phyloP scores from a whole-genome alignment of 2,329 filamentous ascomycete species.

The Graphilbum fragrans region DNA sequence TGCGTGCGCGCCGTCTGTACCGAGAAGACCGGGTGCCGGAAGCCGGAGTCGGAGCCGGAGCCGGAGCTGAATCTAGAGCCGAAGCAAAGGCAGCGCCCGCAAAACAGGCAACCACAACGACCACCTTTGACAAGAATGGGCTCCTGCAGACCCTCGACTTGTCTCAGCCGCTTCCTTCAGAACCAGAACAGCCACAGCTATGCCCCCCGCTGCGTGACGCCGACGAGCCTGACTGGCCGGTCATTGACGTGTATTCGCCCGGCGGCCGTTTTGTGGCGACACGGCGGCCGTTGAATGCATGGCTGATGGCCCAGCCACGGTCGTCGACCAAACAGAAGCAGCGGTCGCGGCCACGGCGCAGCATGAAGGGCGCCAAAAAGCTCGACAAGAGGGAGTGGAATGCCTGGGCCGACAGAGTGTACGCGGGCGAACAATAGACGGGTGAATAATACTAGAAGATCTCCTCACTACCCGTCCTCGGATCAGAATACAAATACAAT shows the following conservation, averaged over 20 bases:
- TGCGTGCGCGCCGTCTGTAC: conserved; percentile 45
- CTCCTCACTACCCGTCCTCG: no score
- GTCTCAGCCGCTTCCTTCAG: conserved; percentile 9
- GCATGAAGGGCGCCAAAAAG: conserved; percentile 14
- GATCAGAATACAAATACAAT: background rate
- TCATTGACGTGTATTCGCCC: conserved; percentile 76
- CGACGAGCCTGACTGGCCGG: conserved; percentile 41
- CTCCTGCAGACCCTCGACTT: conserved; percentile 17
- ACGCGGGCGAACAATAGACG: background rate
- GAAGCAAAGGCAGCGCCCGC: conserved; percentile 2
- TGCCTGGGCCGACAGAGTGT: background rate
- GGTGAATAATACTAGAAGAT: no score
- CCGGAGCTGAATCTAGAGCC: conserved; percentile 7
- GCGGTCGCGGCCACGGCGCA: conserved; percentile 8
- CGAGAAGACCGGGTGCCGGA: background rate
- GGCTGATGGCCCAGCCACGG: conserved; percentile 47
- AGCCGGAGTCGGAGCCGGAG: background rate
- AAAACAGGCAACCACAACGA: background rate
- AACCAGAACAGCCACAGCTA: conserved; percentile 8
- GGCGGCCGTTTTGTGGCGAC: conserved; percentile 66
- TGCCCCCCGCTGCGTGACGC: background rate
- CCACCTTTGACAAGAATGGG: background rate
- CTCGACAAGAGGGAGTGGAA: conserved; percentile 6
- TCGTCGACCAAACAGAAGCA: conserved; percentile 14
- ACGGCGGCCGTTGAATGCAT: conserved; percentile 59